Conservation (phyloP, 2,329 filamentous ascomycete genomes). For the Coniochaeta sp. region DNA sequence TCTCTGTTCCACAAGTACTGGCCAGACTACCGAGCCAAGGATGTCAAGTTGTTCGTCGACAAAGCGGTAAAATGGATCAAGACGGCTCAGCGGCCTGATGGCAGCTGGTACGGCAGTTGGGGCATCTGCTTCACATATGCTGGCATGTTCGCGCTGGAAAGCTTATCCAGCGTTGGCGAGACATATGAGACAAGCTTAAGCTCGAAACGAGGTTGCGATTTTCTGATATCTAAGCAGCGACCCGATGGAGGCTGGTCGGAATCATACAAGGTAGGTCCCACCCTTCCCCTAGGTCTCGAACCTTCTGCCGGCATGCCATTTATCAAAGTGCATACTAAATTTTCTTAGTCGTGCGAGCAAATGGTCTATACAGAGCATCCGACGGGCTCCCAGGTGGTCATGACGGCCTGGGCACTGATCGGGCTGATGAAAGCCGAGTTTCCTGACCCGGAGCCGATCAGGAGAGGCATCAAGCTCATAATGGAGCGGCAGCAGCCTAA, state of each 20-base stretch:
- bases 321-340: background rate
- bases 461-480: conserved; percentile 68
- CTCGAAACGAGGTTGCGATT: conserved; percentile 71
- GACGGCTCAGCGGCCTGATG: conserved; percentile 66
- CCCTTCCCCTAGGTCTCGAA: background rate
- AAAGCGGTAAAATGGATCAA: conserved; percentile 80
- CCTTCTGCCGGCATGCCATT: background rate
- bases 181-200: conserved; percentile 66
- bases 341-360: conserved; percentile 61
- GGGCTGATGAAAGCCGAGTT: conserved; percentile 77
- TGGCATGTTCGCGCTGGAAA: conserved; percentile 91
- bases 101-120: conserved; percentile 98
- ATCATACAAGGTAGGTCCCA: conserved; percentile 59
- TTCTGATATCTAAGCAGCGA: conserved; percentile 77
- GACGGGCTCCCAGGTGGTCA: conserved; percentile 77
- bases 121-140: conserved; percentile 98
- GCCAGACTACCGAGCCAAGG: conserved; percentile 68
- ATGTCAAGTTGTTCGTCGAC: conserved; percentile 66
- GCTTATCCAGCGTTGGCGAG: conserved; percentile 73
- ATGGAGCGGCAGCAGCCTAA: conserved; percentile 80
- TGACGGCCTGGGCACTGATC: conserved; percentile 87
- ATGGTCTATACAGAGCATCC: conserved; percentile 68
- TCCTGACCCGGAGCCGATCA: conserved; percentile 64
- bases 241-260: conserved; percentile 95
- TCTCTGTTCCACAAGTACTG: conserved; percentile 75